These are phyloP conservation scores for Pichia kudriavzevii DNA, from an alignment of 1,139 yeast species.

Conservation along the genomic window DNA sequence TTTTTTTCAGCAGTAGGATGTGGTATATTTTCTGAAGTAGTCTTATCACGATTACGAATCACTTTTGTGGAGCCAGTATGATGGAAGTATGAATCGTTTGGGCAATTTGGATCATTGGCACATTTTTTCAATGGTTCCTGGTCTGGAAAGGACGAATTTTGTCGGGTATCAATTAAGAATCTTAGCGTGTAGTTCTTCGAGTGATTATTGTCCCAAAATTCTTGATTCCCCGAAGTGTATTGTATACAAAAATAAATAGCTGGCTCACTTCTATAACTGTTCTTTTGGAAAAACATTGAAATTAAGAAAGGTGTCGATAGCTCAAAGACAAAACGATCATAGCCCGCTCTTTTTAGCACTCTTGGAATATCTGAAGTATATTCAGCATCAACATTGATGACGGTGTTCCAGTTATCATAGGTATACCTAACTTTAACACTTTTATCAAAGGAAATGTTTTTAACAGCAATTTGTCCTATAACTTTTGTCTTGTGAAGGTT, in stretches of 20 bases:
- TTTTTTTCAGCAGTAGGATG: not conserved
- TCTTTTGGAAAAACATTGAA: slow-evolving; percentile 19
- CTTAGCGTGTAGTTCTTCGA: slow-evolving; percentile 49
- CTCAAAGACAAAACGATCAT: slow-evolving; percentile 52
- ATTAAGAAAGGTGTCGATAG: slow-evolving; percentile 35
- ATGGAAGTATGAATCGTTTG: too few relatives aligned
- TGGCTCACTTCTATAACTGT: slow-evolving; percentile 20
- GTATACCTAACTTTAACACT: slow-evolving; percentile 59
- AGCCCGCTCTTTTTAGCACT: slow-evolving; percentile 40
- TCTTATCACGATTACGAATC: not conserved
- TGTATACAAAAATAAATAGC: slow-evolving; percentile 50
- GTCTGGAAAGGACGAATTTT: too few relatives aligned
- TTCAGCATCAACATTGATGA: slow-evolving; percentile 58
- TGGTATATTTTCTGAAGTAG: not conserved
- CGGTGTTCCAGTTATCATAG: slow-evolving; percentile 64
- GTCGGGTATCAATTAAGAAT: too few relatives aligned
- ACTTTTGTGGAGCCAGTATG: too few relatives aligned
- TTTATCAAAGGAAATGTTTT: slow-evolving; percentile 59
- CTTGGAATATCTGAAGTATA: slow-evolving; percentile 58
- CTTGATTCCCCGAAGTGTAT: slow-evolving; percentile 42
- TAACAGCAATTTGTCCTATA: slow-evolving; percentile 67
- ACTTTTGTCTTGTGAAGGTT: slow-evolving; percentile 51
- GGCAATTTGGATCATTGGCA: too few relatives aligned
- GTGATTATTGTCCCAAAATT: slow-evolving; percentile 74
- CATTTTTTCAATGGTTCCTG: too few relatives aligned